Percentiles rank a stretch among this genome's conserved stretches.
Evolutionary conservation across 164 flowering plant species (phyloP).

Genomic region (Chimonanthus praecox): DNA sequence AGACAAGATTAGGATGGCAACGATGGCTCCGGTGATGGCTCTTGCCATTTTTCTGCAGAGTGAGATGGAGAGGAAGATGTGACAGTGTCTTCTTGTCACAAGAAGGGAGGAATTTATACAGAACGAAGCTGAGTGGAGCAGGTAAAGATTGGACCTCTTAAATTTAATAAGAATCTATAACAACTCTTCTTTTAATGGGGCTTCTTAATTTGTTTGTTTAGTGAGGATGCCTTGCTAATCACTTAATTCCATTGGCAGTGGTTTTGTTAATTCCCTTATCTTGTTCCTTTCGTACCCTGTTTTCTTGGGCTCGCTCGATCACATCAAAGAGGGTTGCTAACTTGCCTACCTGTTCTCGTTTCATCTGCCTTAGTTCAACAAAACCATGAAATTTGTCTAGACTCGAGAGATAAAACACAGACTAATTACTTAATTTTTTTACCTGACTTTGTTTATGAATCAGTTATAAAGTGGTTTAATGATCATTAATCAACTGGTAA

Average conservation of each 20-base stretch:
- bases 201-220: too few species aligned
- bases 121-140: slow-evolving; percentile 10
- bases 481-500: too few species aligned
- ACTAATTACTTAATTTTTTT: too few species aligned
- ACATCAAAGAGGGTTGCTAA: not conserved
- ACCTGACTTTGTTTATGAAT: too few species aligned
- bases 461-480: too few species aligned
- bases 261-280: not conserved
- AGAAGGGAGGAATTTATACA: slow-evolving; percentile 5
- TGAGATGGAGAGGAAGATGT: slow-evolving; percentile 2
- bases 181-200: too few species aligned
- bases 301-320: not conserved
- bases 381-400: too few species aligned
- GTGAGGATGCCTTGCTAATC: not conserved
- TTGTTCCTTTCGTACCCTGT: too few species aligned
- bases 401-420: too few species aligned
- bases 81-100: not conserved
- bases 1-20: slow-evolving; percentile 10
- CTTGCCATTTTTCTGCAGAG: not conserved
- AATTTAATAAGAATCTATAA: too few species aligned
- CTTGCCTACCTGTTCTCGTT: too few species aligned
- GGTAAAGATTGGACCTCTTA: not conserved
- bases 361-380: too few species aligned
- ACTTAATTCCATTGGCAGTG: not conserved
- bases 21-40: slow-evolving; percentile 1